Evolutionary conservation across 192 early-diverging fungal genomes (phyloP).

Genomic region (Backusella mclennaniae): DNA sequence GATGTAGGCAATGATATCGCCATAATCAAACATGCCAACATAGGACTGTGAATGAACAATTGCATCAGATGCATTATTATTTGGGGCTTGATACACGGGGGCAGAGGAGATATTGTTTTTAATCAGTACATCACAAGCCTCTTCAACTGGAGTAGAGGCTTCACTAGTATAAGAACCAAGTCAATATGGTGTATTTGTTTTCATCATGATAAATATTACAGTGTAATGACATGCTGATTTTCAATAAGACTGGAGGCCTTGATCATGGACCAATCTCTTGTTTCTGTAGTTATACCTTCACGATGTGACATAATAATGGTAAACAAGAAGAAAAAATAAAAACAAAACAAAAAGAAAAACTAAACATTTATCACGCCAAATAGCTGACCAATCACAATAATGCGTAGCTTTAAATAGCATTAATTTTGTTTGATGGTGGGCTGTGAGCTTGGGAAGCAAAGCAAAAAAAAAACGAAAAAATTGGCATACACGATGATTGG

Average conservation of each 20-base stretch:
- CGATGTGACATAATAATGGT: conserved; percentile 10
- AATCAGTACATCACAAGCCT: conserved; percentile 71
- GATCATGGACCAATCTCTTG: conserved; percentile 62
- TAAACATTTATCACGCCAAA: not conserved
- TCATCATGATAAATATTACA: conserved; percentile 38
- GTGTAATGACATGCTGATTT: conserved; percentile 62
- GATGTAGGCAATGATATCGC: conserved; percentile 77
- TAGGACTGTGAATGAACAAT: conserved; percentile 44
- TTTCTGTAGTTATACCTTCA: conserved; percentile 19
- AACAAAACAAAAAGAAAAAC: not conserved
- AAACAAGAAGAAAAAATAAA: not conserved
- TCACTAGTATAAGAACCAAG: conserved; percentile 34
- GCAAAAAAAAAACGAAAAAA: not conserved
- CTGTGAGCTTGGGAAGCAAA: not conserved
- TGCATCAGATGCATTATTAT: not conserved
- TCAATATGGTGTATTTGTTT: not conserved
- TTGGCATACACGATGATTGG: not conserved
- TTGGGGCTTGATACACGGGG: conserved; percentile 65
- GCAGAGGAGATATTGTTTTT: conserved; percentile 77
- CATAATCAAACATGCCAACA: conserved; percentile 88
- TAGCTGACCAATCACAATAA: not conserved
- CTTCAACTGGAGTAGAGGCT: conserved; percentile 58
- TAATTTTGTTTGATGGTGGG: not conserved
- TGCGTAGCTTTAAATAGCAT: not conserved
- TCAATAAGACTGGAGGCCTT: conserved; percentile 57